Base-by-base conservation (phyloP, 495 filamentous ascomycete species). In the Neurospora sp. region DNA sequence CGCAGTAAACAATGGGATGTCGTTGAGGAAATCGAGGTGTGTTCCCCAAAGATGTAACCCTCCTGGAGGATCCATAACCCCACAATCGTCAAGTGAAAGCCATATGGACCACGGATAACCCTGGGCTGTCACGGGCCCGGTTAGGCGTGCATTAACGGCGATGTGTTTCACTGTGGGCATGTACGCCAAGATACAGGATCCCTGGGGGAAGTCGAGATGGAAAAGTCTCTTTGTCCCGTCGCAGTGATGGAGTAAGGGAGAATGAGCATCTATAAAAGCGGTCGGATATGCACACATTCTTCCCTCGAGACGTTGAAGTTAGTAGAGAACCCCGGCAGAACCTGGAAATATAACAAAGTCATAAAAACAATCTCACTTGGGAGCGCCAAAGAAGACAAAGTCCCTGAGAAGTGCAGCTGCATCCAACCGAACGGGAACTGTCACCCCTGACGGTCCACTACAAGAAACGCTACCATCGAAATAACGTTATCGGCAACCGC, bases 111-210 rank as follows among this genome's bases (percentile, higher is more conserved):
- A 65, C 14, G 22, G 53, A 65, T 35, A 65, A 65, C 53, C 53
- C 53, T 65, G 27, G 53, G 53, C 27, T 65, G 27, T 37, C 53
- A 35, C 31, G 22, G 53, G 12, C 14, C 53, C 27, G 27, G 22
- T 31, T 35, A 35, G 27, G 18, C 53, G 53, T 35, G 53, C 53
- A 65, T 65, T 65, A 4, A 65, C 12, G 22, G 27, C 53, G 27
- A 65, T 53, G 44, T 65, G 75, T 77, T 77, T 77, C 75, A 77
- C 73, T 37, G 44, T 77, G 75, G 59, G 71, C 71, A 72, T 76
- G 40, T 69, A 59, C 74, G 75, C 75, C 42, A 73, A 70, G 70
- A 68, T 40, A 71, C 70, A 47, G 70, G 45, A 42, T 61, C 69
- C 35, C 53, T 65, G 12, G 53, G 27, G 53, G 9, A 35, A 7